Evolutionary conservation across 2,329 filamentous ascomycete species (phyloP), one percentile per base, ranked within the genome.

Genomic region (Trematosphaeria pertusa): DNA sequence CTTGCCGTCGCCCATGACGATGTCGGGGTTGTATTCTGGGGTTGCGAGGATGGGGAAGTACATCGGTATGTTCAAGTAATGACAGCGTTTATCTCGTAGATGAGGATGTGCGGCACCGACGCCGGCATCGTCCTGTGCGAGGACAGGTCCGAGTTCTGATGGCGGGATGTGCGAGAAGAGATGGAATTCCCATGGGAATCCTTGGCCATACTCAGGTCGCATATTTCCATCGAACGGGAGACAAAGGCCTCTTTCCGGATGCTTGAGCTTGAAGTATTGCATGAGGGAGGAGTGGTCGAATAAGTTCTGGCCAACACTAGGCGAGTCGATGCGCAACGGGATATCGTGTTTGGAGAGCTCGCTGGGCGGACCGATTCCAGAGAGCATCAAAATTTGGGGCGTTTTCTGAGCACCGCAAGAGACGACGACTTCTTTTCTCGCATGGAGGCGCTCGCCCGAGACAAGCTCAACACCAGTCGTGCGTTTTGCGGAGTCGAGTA

Each of bases 381-480:
- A 73, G 1, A 74, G 56, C 58, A 71, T 67, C 54, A 63, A 53
- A 2, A 66, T 44, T 43, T 77, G 73, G 0, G 73, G 75, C 1
- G 70, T 73, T 35, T 69, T 67, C 41, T 73, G 73, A 14, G 58
- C 39, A 19, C 57, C 54, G 2, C 71, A 73, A 0, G 71, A 73
- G 2, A 78, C 43, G 15, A 79, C 73, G 24, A 78, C 67, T 54
- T 78, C 75, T 31, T 73, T 73, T 57, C 54, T 34, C 7, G 48
- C 51, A 12, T 14, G 28, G 3, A 58, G 7, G n/a, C 22, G 32
- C 18, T 52, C 18, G 3, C 52, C 36, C 12, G 48, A 43, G 67
- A 73, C 1, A 66, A 73, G 2, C 37, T 58, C 35, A 65, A 74
- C 8, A 71, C 55, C 39, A 73, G 30, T 52, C 4, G 52, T 54